phyloP scores from a whole-genome alignment of 169 alveolate species.

The Cyclospora cayetanensis region DNA sequence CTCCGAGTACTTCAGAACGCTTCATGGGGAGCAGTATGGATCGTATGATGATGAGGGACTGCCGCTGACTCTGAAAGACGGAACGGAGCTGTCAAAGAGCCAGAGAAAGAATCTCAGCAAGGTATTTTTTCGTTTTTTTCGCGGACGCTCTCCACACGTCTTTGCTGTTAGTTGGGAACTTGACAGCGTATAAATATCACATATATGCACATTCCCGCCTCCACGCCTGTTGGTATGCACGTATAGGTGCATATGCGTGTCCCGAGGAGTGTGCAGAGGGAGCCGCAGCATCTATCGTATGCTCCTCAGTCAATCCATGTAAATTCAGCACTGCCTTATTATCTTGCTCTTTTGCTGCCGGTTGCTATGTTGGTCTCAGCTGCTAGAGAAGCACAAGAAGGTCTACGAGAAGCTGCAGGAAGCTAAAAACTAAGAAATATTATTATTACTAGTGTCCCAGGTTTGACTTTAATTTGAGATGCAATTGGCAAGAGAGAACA shows the following conservation, averaged over 20 bases:
- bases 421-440: not conserved
- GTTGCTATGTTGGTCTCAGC: not conserved
- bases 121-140: too few relatives aligned
- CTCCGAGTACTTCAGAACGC: not conserved
- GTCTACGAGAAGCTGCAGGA: not conserved
- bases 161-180: too few relatives aligned
- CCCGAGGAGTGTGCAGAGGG: too few relatives aligned
- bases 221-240: not conserved
- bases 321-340: too few relatives aligned
- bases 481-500: too few relatives aligned
- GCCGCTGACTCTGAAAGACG: constrained; percentile 42
- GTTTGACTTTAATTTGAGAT: too few relatives aligned
- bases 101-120: constrained; percentile 29
- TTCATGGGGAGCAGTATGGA: constrained; percentile 17
- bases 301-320: too few relatives aligned
- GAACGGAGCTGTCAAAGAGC: not conserved
- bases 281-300: too few relatives aligned
- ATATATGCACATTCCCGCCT: too few relatives aligned
- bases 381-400: not conserved
- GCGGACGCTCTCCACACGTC: too few relatives aligned
- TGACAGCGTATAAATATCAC: too few relatives aligned
- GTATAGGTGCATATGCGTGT: not conserved
- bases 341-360: not conserved
- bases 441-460: too few relatives aligned
- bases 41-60: constrained; percentile 36